Percentiles rank a stretch among this genome's conserved stretches.
phyloP scores from a whole-genome alignment of 352 stramenopile species.

The Globisporangium yorkense region DNA sequence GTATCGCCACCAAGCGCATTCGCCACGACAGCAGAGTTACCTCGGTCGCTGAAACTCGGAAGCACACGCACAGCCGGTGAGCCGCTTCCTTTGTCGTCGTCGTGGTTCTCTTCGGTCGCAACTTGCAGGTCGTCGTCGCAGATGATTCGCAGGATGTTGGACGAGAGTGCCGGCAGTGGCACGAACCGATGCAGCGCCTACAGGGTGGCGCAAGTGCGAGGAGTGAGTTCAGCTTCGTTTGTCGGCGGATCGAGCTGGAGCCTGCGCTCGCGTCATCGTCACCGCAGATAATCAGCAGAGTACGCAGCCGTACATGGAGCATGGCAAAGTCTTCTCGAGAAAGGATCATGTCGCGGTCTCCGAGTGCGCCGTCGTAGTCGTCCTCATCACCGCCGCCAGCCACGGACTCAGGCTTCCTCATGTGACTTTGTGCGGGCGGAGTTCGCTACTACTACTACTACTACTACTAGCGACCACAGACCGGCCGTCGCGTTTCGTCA shows the following conservation, averaged over 20 bases:
- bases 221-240: not conserved
- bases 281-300: not conserved
- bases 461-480: too few relatives aligned
- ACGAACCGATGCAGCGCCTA: conserved; percentile 47
- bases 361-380: conserved; percentile 5
- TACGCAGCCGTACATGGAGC: conserved; percentile 19
- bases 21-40: not conserved
- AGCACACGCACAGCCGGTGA: not conserved
- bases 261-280: not conserved
- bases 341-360: conserved; percentile 35
- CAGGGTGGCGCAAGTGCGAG: not conserved
- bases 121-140: conserved; percentile 57
- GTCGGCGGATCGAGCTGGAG: too few relatives aligned
- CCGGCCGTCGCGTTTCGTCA: too few relatives aligned
- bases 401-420: too few relatives aligned
- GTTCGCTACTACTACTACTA: too few relatives aligned
- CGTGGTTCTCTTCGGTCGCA: conserved; percentile 12
- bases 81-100: not conserved
- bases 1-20: not conserved
- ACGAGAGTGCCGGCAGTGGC: conserved; percentile 41
- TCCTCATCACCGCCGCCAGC: conserved; percentile 5
- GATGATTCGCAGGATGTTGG: conserved; percentile 41
- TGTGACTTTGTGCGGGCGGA: too few relatives aligned
- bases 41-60: not conserved
- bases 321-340: conserved; percentile 49